Base-by-base conservation (phyloP, 768 basidiomycete species). In the Termitomyces sp. region DNA sequence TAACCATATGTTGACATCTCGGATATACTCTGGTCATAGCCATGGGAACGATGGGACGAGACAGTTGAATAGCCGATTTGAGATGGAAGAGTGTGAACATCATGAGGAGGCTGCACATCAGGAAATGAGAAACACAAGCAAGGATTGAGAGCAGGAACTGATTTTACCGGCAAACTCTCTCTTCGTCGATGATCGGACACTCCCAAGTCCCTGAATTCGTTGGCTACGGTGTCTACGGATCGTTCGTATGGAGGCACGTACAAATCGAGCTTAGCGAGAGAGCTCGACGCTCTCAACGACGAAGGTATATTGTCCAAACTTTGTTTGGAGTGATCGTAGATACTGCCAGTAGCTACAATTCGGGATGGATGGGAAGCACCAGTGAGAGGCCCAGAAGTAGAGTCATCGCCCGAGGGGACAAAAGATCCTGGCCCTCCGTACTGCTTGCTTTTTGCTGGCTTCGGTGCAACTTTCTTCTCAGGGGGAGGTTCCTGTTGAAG, bases 371-470 rank as follows among this genome's bases (percentile, higher is more conserved):
- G 69, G 19, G 66, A 54, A 35, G 58, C 55, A 31, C 66, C 73
- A 53, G 67, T 65, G 37, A 53, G 46, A 57, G 63, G 58, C 43
- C 67, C 59, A 52, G 65, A 60, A 23, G 67, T 60, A 54, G 63
- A 43, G 34, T 77, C 75, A 32, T 77, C 75, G 21, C 77, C 80
- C 17, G 77, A 70, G 2, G 90, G 84, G 7, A 83, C 74, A 65
- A 93, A 93, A 32, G 81, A 82, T 48, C 92, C 92, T 8, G 87
- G 87, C 0, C 92, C 92, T 25, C 84, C 88, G 62, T 93, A 93
- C 48, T 87, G 83, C 58, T 79, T 83, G 54, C 68, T 75, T 59
- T 78, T 78, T 7, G 76, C 73, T 21, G 78, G 71, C 63, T 82
- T 85, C 34, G 78, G 70, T 12, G 76, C 68, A 12, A 71, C 59